These are phyloP conservation scores for Sistotremastrum suecicum DNA, from an alignment of 768 basidiomycete genomes.

Conservation along the genomic window DNA sequence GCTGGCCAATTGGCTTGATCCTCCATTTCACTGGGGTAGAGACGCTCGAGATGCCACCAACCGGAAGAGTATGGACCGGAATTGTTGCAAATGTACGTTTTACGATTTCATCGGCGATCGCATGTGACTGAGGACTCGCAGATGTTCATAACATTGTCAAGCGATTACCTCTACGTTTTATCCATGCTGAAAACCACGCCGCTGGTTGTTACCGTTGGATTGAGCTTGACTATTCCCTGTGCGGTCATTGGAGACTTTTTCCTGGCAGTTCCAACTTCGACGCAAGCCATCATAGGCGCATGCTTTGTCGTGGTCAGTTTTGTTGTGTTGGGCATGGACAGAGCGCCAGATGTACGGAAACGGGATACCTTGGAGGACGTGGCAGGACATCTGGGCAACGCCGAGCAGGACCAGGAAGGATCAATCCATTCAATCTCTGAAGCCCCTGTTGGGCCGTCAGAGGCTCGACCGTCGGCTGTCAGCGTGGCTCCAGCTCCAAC, in stretches of 20 bases:
- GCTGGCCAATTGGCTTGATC: conserved; percentile 66
- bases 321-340: conserved; percentile 49
- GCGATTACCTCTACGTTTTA: conserved; percentile 75
- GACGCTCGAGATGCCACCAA: conserved; percentile 54
- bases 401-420: no score
- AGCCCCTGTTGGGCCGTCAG: background rate
- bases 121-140: conserved; percentile 15
- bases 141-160: conserved; percentile 74
- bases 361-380: background rate
- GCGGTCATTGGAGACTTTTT: conserved; percentile 74
- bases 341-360: background rate
- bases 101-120: background rate
- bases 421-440: no score
- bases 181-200: conserved; percentile 98
- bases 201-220: conserved; percentile 80
- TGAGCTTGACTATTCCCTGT: conserved; percentile 87
- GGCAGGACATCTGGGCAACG: no score
- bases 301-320: conserved; percentile 65
- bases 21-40: conserved; percentile 66
- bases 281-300: conserved; percentile 61
- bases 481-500: background rate
- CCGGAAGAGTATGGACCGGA: conserved; percentile 30
- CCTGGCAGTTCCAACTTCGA: conserved; percentile 39
- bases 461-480: background rate
- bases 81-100: conserved; percentile 41